A percentile compares a stretch with the other conserved stretches of the same genome.
phyloP scores from a whole-genome alignment of 164 flowering plant genomes.

The Berberis vulgaris region DNA sequence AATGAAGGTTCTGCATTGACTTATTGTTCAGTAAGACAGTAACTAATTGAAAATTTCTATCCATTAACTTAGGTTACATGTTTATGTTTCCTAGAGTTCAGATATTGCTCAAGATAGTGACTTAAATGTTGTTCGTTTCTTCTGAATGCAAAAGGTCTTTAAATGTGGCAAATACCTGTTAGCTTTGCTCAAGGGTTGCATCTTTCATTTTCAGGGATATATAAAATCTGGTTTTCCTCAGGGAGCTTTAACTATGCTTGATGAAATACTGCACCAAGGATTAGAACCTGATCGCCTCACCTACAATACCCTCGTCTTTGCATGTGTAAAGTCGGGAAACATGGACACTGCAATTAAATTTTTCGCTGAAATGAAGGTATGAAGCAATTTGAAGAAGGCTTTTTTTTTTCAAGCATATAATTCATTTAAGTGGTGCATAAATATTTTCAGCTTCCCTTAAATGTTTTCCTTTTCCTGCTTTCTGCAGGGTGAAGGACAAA shows the following conservation, averaged over 20 bases:
- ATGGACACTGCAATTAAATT: constrained; percentile 48
- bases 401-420: constrained; percentile 33
- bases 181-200: not conserved
- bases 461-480: constrained; percentile 3
- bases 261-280: constrained; percentile 45
- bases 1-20: constrained; percentile 47
- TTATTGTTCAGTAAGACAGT: constrained; percentile 4
- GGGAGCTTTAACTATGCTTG: constrained; percentile 35
- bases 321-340: constrained; percentile 44
- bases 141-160: not conserved
- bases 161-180: not conserved
- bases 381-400: constrained; percentile 37
- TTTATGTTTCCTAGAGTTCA: not conserved
- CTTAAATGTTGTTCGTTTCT: too few relatives aligned
- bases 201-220: constrained; percentile 45
- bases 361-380: constrained; percentile 68
- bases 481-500: constrained; percentile 47
- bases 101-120: too few relatives aligned
- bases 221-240: constrained; percentile 41
- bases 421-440: constrained; percentile 3
- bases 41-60: too few relatives aligned
- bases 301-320: constrained; percentile 54
- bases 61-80: not conserved
- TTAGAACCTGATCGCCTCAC: constrained; percentile 53
- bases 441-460: constrained; percentile 7